These are phyloP conservation scores for Trifolium fragiferum DNA, from an alignment of 306 rosid species.

Conservation along the genomic window DNA sequence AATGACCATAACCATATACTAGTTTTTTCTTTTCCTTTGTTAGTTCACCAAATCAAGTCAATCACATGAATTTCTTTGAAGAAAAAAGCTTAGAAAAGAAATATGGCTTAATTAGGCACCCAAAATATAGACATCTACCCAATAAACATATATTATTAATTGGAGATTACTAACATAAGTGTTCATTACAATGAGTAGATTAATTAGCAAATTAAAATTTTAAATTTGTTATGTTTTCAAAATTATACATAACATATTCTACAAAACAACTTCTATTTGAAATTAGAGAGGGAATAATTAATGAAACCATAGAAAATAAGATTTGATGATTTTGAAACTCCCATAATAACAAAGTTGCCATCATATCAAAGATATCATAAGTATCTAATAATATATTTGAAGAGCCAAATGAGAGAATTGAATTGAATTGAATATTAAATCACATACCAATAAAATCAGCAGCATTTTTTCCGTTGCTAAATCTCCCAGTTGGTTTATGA, in stretches of 20 bases:
- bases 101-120: not conserved
- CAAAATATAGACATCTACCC: no score
- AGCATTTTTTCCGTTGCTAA: slow-evolving; percentile 81
- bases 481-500: slow-evolving; percentile 70
- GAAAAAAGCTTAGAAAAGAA: not conserved
- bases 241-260: no score
- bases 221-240: no score
- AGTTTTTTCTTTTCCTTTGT: no score
- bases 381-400: not conserved
- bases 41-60: no score
- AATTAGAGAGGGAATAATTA: not conserved
- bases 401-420: not conserved
- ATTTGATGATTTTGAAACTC: not conserved
- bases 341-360: not conserved
- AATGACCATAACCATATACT: no score
- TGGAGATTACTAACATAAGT: no score
- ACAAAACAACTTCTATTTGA: not conserved
- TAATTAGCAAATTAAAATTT: no score
- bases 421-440: not conserved
- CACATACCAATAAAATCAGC: slow-evolving; percentile 70
- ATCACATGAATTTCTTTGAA: not conserved
- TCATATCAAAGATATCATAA: not conserved
- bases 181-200: no score
- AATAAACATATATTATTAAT: no score
- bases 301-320: not conserved